phyloP scores from a whole-genome alignment of 2,329 filamentous ascomycete genomes.

The Cytospora leucostoma region DNA sequence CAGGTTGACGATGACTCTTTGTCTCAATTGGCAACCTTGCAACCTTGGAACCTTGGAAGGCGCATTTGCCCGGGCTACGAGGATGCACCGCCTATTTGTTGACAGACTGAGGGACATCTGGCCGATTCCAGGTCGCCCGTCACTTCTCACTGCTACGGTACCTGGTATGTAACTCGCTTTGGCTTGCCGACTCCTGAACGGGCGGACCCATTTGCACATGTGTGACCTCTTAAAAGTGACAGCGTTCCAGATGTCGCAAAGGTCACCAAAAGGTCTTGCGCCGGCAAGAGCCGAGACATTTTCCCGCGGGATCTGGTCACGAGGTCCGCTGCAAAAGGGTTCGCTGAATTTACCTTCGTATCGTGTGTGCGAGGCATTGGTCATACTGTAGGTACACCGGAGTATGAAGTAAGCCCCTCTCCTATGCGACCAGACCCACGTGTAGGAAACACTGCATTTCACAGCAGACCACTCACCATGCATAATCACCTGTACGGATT shows the following conservation, averaged over 20 bases:
- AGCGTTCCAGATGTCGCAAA: background rate
- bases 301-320: conserved; percentile 8
- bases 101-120: too few relatives aligned
- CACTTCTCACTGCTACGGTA: too few relatives aligned
- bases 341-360: background rate
- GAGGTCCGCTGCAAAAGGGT: conserved; percentile 8
- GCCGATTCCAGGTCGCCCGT: too few relatives aligned
- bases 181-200: too few relatives aligned
- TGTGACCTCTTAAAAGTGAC: background rate
- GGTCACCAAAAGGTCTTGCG: conserved; percentile 5
- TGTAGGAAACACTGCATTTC: background rate
- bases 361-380: conserved; percentile 4
- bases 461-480: background rate
- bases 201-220: too few relatives aligned
- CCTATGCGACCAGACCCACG: background rate
- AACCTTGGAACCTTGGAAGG: too few relatives aligned
- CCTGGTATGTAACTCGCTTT: too few relatives aligned
- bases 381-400: background rate
- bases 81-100: too few relatives aligned
- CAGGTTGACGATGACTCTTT: too few relatives aligned
- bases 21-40: too few relatives aligned
- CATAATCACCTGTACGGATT: too few relatives aligned
- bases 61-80: too few relatives aligned
- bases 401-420: background rate
- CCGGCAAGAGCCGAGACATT: conserved; percentile 15